These are phyloP conservation scores for Hirschioporus abietinus DNA, from an alignment of 768 basidiomycete species.

Conservation along the genomic window DNA sequence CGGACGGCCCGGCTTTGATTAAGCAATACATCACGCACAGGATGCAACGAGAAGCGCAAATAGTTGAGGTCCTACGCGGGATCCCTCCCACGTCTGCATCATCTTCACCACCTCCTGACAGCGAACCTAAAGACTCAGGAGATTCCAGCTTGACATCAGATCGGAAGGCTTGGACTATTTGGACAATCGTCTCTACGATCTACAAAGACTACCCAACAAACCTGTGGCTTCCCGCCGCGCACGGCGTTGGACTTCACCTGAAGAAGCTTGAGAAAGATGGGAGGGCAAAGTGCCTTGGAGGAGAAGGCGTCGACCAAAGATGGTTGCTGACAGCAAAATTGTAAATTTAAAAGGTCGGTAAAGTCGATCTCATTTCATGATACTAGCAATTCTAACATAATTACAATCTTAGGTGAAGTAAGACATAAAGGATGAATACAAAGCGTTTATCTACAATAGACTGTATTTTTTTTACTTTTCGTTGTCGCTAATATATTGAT, in stretches of 20 bases:
- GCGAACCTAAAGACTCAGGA: not conserved
- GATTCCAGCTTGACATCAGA: not conserved
- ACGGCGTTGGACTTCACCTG: slow-evolving; percentile 64
- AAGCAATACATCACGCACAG: slow-evolving; percentile 75
- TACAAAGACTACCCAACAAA: slow-evolving; percentile 70
- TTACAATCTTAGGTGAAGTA: no score
- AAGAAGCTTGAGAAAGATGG: slow-evolving; percentile 66
- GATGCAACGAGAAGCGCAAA: slow-evolving; percentile 73
- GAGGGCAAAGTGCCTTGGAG: slow-evolving; percentile 43
- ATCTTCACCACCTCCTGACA: not conserved
- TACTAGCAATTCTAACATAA: no score
- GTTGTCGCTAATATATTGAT: no score
- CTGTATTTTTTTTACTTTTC: no score
- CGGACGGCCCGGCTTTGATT: slow-evolving; percentile 56
- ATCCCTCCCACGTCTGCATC: slow-evolving; percentile 20
- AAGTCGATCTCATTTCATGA: no score
- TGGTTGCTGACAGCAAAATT: slow-evolving; percentile 36
- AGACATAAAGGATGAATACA: no score
- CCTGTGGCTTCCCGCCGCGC: slow-evolving; percentile 69
- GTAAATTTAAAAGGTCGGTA: not conserved
- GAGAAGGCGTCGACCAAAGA: slow-evolving; percentile 42
- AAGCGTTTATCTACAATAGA: no score
- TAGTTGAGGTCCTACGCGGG: slow-evolving; percentile 46
- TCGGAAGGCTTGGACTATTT: slow-evolving; percentile 47
- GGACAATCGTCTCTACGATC: slow-evolving; percentile 57